Conservation (phyloP, 1,284 basidiomycete genomes). For the Puccinia triticina region DNA sequence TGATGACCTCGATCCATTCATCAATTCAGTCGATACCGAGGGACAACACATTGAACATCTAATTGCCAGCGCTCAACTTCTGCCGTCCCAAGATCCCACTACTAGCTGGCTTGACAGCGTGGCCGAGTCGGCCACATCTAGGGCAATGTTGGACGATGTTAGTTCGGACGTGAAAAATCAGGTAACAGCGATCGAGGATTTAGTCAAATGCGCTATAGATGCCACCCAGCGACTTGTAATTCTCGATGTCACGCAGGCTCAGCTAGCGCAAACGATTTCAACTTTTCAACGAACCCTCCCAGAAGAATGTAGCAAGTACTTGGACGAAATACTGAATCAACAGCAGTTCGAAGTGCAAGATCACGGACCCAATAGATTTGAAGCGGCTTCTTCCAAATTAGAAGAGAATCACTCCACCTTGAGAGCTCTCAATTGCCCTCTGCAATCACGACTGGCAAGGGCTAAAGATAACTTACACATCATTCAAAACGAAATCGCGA, state of each 20-base stretch:
- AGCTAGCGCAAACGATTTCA: slow-evolving; percentile 1
- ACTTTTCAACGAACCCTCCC: slow-evolving; percentile 25
- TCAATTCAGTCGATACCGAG: slow-evolving; percentile 17
- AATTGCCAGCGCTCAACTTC: neutral
- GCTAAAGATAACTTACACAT: slow-evolving; percentile 5
- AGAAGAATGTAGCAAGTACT: neutral
- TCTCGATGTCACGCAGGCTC: neutral
- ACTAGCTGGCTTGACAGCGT: neutral
- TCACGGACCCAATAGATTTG: slow-evolving; percentile 11
- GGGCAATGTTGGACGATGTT: neutral
- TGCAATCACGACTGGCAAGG: neutral
- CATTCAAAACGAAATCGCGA: slow-evolving; percentile 22
- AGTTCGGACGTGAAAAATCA: slow-evolving; percentile 1
- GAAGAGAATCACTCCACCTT: neutral
- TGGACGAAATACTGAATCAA: slow-evolving; percentile 13
- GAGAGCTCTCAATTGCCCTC: slow-evolving; percentile 4
- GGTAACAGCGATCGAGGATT: neutral
- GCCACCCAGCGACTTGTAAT: neutral
- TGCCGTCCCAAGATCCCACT: neutral
- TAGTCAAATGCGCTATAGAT: slow-evolving; percentile 14
- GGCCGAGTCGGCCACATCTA: neutral
- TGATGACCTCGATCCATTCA: slow-evolving; percentile 20
- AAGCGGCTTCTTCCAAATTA: slow-evolving; percentile 1
- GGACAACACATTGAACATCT: slow-evolving; percentile 1
- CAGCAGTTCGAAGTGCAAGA: neutral